phyloP scores from a whole-genome alignment of 2,329 filamentous ascomycete species.

The Microdochium trichocladiopsis region DNA sequence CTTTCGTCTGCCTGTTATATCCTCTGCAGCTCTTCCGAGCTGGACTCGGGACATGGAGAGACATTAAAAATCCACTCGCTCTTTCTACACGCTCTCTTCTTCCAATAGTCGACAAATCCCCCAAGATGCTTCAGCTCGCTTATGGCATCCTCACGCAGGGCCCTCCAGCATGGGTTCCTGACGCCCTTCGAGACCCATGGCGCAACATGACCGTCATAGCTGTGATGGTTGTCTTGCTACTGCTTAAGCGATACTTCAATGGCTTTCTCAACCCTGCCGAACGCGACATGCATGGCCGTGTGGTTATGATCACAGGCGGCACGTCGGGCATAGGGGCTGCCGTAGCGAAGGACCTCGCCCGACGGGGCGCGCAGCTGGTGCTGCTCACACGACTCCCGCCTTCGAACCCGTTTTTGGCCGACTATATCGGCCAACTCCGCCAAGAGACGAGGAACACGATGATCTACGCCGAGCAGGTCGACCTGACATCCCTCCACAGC shows the following conservation, averaged over 20 bases:
- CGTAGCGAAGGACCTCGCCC: constrained; percentile 66
- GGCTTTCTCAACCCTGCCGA: constrained; percentile 71
- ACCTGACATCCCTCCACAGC: constrained; percentile 81
- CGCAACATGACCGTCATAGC: constrained; percentile 30
- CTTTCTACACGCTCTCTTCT: neutral
- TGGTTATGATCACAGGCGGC: constrained; percentile 88
- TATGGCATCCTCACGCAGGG: constrained; percentile 39
- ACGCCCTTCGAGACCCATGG: constrained; percentile 28
- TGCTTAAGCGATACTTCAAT: constrained; percentile 67
- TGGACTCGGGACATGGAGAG: neutral
- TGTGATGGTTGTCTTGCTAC: constrained; percentile 27
- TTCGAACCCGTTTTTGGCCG: constrained; percentile 80
- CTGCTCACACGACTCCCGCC: constrained; percentile 79
- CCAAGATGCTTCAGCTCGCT: constrained; percentile 46
- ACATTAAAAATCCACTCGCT: constrained; percentile 6
- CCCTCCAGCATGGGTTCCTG: constrained; percentile 38
- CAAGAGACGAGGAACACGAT: constrained; percentile 71
- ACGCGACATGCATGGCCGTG: constrained; percentile 84
- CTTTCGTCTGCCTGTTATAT: neutral
- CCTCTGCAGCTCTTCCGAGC: neutral
- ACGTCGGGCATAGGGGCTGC: constrained; percentile 87
- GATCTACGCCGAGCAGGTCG: constrained; percentile 92
- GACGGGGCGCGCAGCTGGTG: constrained; percentile 81
- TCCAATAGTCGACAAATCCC: constrained; percentile 3
- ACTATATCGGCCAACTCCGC: constrained; percentile 87